Evolutionary conservation across 495 filamentous ascomycete genomes (phyloP), one percentile per base, ranked within the genome.

Genomic region (Hypomontagnella submonticulosa): DNA sequence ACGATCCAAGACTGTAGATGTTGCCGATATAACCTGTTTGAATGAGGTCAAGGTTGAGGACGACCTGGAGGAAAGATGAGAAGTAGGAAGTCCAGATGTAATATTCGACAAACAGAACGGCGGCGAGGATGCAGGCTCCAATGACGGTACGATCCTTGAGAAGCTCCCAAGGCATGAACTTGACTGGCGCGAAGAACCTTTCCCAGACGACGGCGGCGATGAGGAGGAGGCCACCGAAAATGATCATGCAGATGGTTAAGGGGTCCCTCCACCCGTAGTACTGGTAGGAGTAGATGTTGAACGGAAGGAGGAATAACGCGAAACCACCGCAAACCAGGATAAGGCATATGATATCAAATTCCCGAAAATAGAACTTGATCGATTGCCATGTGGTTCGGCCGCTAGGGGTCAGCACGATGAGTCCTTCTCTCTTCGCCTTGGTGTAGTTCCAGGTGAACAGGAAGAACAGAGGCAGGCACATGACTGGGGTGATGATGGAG

Each of bases 11-110:
- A 69, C 72, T 76, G 75, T 82, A 83, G 57, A 76, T 73, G 67
- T 81, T 84, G 49, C 61, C 61, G 67, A 87, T 71, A 66, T 86
- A 86, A 27, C 60, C 81, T 0, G 86, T 81, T 57, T 84, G 75
- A 13, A 73, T 76, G 33, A 84, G 59, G 62, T 69, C 71, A 12
- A 86, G 79, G 62, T 82, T 72, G 69, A 84, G 80, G 12, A 89
- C 87, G 18, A 89, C 84, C 69, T 85, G 82, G n/a, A 87, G 73
- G 77, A 84, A 88, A 27, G 83, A 84, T 53, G 69, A 79, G 77
- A 85, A 86, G 68, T 86, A 87, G 27, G 78, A 70, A 50, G 84
- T 81, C 84, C 84, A 89, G 71, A 76, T 83, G 67, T 84, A 85
- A 73, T 83, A 88, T 61, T 79, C 82, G 74, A 89, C 78, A 70